These are phyloP conservation scores for Rhizoclosmatium globosum DNA, from an alignment of 192 early-diverging fungal species.

Conservation along the genomic window DNA sequence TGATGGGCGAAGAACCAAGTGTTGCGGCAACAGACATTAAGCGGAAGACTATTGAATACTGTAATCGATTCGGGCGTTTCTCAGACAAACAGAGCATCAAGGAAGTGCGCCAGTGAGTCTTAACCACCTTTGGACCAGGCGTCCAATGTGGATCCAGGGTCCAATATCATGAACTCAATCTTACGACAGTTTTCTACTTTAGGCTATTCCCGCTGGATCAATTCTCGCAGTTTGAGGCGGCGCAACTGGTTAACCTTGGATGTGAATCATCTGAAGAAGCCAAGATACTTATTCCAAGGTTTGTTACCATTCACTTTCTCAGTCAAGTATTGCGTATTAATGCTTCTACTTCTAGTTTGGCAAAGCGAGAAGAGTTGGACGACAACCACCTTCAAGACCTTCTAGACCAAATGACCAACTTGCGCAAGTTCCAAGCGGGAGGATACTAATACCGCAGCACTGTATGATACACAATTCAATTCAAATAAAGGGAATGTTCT, in stretches of 20 bases:
- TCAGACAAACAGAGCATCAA: constrained; percentile 86
- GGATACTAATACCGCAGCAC: background rate
- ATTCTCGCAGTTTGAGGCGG: constrained; percentile 85
- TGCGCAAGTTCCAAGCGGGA: constrained; percentile 71
- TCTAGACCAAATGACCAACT: constrained; percentile 82
- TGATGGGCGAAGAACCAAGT: constrained; percentile 22
- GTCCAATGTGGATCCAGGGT: background rate
- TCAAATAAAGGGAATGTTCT: background rate
- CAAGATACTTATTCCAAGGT: constrained; percentile 90
- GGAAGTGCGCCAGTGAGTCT: constrained; percentile 74
- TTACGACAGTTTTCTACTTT: background rate
- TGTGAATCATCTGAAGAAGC: constrained; percentile 93
- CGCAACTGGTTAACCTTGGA: constrained; percentile 90
- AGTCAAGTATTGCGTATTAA: background rate
- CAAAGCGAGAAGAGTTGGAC: constrained; percentile 62
- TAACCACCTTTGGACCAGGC: background rate
- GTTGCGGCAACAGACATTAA: constrained; percentile 62
- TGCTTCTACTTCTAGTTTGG: constrained; percentile 60
- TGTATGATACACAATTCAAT: background rate
- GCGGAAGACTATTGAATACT: constrained; percentile 87
- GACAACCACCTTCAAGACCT: constrained; percentile 79
- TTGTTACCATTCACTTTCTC: constrained; percentile 21
- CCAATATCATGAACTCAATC: background rate
- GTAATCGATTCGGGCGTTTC: constrained; percentile 82
- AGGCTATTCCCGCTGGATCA: constrained; percentile 49